Evolutionary conservation across 305 asterid genomes (phyloP).

Genomic region (Solanum hybrid): DNA sequence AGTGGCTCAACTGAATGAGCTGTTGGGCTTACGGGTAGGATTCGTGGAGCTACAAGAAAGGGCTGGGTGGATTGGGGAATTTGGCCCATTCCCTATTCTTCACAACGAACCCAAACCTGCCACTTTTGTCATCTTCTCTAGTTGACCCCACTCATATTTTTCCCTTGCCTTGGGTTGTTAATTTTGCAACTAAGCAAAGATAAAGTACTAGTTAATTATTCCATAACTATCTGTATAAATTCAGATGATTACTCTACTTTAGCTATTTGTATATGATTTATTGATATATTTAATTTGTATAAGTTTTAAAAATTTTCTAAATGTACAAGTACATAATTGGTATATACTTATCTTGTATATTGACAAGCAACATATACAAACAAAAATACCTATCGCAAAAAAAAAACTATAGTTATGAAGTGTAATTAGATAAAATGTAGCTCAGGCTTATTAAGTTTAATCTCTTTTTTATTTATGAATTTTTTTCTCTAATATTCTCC

Average conservation of each 20-base stretch:
- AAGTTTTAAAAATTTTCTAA: accelerated
- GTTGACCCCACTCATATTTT: neutral
- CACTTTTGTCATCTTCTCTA: neutral
- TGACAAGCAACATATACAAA: too few species aligned
- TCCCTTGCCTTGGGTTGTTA: neutral
- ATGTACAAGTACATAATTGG: too few species aligned
- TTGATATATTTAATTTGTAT: too few species aligned
- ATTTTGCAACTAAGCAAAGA: too few species aligned
- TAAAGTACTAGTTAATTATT: too few species aligned
- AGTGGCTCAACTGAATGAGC: neutral
- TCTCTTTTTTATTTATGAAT: neutral
- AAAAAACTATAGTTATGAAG: too few species aligned
- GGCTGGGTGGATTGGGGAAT: neutral
- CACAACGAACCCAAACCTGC: constrained; percentile 5
- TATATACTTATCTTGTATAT: too few species aligned
- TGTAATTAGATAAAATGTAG: accelerated
- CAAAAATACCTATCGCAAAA: neutral
- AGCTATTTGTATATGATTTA: too few species aligned
- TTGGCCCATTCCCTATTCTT: neutral
- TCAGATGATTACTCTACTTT: accelerated
- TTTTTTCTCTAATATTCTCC: neutral
- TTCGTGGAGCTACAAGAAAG: constrained; percentile 8
- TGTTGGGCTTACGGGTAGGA: constrained; percentile 1
- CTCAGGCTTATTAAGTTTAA: too few species aligned
- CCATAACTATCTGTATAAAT: too few species aligned